phyloP scores from a whole-genome alignment of 148 eudicot species.

The Fagopyrum esculentum region DNA sequence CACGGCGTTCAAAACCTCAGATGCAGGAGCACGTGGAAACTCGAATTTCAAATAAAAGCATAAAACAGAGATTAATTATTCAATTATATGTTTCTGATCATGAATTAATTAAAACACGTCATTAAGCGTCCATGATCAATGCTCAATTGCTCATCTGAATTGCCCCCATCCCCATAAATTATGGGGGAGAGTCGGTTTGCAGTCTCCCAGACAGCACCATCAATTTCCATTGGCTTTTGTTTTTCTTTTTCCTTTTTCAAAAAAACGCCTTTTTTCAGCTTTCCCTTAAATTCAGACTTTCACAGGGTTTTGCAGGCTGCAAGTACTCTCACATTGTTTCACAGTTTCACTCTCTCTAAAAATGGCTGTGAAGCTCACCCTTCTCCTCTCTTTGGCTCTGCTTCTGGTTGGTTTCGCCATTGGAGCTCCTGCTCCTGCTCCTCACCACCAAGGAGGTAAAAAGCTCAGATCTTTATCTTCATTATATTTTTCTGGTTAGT shows the following conservation, averaged over 20 bases:
- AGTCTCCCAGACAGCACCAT: neutral
- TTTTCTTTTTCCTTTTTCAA: no score
- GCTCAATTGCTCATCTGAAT: no score
- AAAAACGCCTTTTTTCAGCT: neutral
- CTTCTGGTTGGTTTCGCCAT: conserved; percentile 26
- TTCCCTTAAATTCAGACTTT: neutral
- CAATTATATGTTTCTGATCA: no score
- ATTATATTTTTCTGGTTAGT: neutral
- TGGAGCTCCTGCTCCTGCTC: conserved; percentile 16
- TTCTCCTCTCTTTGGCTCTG: conserved; percentile 25
- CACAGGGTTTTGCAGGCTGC: neutral
- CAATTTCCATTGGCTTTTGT: neutral
- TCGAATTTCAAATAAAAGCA: no score
- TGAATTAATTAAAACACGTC: no score
- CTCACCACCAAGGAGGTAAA: conserved; percentile 12
- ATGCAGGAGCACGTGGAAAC: no score
- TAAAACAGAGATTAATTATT: no score
- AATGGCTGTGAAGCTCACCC: conserved; percentile 22
- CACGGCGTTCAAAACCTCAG: no score
- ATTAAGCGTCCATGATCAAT: no score
- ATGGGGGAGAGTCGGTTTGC: no score
- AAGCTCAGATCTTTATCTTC: neutral
- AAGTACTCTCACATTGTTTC: neutral
- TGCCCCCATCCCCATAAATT: no score
- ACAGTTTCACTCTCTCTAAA: neutral